Evolutionary conservation across 2,329 filamentous ascomycete species (phyloP), one percentile per base, ranked within the genome.

Genomic region (Xylariales sp.): DNA sequence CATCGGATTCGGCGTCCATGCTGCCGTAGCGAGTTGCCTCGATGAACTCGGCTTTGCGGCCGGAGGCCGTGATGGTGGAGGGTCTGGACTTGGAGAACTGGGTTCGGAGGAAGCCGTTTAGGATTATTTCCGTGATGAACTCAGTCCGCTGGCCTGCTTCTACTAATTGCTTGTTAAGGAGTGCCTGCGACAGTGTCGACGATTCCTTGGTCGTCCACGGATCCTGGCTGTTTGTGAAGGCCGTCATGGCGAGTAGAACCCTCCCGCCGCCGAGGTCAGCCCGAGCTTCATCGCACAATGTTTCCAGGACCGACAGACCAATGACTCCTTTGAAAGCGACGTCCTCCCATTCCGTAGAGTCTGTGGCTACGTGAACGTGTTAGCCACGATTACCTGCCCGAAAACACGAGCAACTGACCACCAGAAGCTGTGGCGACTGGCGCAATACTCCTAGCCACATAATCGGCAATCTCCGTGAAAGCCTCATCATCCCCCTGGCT

Each of bases 61-160:
- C 80, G 4, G 74, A 67, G 2, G 71, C 61, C 3, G 81, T 83
- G 33, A 85, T 63, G 3, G 66, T 65, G 2, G 60, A 58, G 4
- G 78, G 71, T 15, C 70, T 74, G 12, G 75, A 68, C 44, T 70
- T 72, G 20, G 72, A 70, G 65, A 90, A 89, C 5, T 86, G 64
- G 20, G 82, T 82, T 27, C 80, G 81, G 38, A 90, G 70, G 53
- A 81, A 81, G 52, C 66, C 63, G 46, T 74, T 68, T 4, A 90
- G 73, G 42, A 88, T 66, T 28, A 71, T 63, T n/a, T 71, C 66
- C 14, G 73, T 64, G 49, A 81, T 64, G 49, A 80, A 73, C 3
- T 24, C 31, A 2, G 28, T 40, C 31, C 46, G 31, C 35, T 18
- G 24, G 28, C 31, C 18, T 15, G 29, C 25, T 8, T 15, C 21